These are phyloP conservation scores for Ilex asprella DNA, from an alignment of 257 asterid genomes.

Conservation along the genomic window DNA sequence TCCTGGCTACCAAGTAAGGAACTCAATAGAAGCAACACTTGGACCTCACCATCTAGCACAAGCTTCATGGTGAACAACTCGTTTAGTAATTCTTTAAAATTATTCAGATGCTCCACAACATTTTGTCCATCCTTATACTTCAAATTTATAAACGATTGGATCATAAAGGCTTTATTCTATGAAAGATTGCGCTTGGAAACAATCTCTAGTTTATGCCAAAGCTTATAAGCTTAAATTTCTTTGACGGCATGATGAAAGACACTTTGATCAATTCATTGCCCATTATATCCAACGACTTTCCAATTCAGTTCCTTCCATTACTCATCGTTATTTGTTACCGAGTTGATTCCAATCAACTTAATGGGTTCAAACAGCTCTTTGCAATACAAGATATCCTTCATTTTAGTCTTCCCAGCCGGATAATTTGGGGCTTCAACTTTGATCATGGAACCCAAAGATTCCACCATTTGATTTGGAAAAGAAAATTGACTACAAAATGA, in stretches of 20 bases:
- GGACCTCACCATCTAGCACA: background rate
- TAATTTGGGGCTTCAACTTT: no score
- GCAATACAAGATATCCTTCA: no score
- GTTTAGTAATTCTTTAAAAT: background rate
- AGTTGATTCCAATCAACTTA: background rate
- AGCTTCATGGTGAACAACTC: background rate
- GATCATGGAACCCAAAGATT: no score
- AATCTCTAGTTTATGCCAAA: background rate
- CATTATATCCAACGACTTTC: background rate
- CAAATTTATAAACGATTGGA: background rate
- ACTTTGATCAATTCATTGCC: conserved; percentile 1
- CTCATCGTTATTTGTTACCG: background rate
- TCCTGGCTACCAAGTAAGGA: background rate
- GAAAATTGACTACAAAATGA: no score
- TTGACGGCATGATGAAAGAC: background rate
- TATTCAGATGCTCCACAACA: background rate
- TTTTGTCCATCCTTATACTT: background rate
- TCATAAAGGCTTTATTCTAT: background rate
- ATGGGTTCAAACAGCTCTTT: background rate
- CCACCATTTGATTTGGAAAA: no score
- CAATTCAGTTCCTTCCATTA: background rate
- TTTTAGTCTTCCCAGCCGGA: no score
- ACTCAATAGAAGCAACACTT: background rate
- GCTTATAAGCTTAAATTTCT: background rate
- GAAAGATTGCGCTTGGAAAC: background rate